A percentile compares a stretch with the other conserved stretches of the same genome.
These are phyloP conservation scores for Mycosarcoma maydis DNA, from an alignment of 1,284 basidiomycete genomes.

Conservation along the genomic window DNA sequence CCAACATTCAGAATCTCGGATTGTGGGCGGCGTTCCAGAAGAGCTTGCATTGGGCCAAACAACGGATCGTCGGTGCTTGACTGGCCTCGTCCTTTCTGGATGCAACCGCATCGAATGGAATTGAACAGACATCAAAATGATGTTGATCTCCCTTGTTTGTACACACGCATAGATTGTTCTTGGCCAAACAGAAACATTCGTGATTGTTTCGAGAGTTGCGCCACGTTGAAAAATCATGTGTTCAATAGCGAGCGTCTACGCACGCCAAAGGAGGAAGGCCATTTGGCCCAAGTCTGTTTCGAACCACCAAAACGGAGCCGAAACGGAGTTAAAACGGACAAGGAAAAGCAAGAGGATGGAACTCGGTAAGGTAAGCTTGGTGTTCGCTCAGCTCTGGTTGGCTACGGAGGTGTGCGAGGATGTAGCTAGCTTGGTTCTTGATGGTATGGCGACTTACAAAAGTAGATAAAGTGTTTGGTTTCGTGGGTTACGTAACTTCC, in stretches of 20 bases:
- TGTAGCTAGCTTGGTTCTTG: no score
- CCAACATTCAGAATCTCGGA: slow-evolving; percentile 4
- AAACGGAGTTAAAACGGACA: no score
- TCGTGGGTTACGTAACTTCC: slow-evolving; percentile 93
- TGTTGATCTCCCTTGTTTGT: no score
- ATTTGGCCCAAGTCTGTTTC: slow-evolving; percentile 61
- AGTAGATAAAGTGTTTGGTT: slow-evolving; percentile 66
- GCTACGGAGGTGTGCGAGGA: no score
- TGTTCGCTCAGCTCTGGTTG: no score
- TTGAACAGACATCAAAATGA: no score
- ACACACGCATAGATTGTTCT: no score
- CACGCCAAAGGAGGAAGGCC: slow-evolving; percentile 65
- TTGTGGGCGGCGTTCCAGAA: slow-evolving; percentile 29
- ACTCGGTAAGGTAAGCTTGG: no score
- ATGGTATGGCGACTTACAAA: slow-evolving; percentile 63
- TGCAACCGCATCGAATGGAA: background rate
- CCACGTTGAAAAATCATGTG: background rate
- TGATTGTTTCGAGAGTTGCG: no score
- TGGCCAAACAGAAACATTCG: no score
- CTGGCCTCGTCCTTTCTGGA: background rate
- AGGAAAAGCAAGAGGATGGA: no score
- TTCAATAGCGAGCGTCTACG: slow-evolving; percentile 17
- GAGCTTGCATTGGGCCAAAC: slow-evolving; percentile 39
- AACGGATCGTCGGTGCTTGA: slow-evolving; percentile 19
- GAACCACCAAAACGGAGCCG: no score